phyloP scores from a whole-genome alignment of 1,284 basidiomycete species.

The Boletus hoseneyae region DNA sequence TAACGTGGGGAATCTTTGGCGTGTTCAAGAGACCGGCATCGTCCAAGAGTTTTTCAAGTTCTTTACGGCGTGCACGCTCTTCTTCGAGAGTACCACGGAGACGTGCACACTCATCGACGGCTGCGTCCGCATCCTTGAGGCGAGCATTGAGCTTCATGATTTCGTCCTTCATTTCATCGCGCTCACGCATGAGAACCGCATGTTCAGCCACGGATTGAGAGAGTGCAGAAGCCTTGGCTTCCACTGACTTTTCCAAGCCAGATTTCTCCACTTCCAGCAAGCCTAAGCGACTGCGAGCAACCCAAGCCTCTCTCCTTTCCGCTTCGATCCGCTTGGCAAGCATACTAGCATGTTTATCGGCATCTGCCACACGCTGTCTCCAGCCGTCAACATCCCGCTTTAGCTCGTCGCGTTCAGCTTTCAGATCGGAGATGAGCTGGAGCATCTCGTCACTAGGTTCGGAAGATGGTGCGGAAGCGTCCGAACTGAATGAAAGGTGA shows the following conservation, averaged over 20 bases:
- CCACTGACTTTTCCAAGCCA: conserved; percentile 45
- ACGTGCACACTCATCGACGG: conserved; percentile 34
- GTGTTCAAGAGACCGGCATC: conserved; percentile 33
- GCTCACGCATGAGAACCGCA: conserved; percentile 32
- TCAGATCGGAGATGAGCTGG: conserved; percentile 67
- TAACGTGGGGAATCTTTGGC: conserved; percentile 21
- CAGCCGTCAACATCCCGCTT: conserved; percentile 75
- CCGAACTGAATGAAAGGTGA: conserved; percentile 53
- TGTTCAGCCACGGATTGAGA: conserved; percentile 35
- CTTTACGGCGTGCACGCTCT: conserved; percentile 38
- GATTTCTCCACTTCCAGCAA: conserved; percentile 64
- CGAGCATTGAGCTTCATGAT: conserved; percentile 34
- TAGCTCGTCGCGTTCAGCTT: conserved; percentile 74
- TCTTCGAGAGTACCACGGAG: conserved; percentile 35
- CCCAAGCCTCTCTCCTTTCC: conserved; percentile 73
- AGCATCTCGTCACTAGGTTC: conserved; percentile 72
- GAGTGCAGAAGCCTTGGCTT: conserved; percentile 38
- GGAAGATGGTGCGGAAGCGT: conserved; percentile 37
- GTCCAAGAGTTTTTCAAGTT: conserved; percentile 45
- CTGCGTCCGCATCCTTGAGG: conserved; percentile 29
- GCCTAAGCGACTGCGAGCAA: conserved; percentile 61
- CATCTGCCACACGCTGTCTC: conserved; percentile 63
- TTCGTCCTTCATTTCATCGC: conserved; percentile 34
- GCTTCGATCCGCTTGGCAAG: conserved; percentile 62
- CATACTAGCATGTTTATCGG: conserved; percentile 58